These are phyloP conservation scores for Cyclostephanos invisitatus DNA, from an alignment of 108 stramenopile species.

Conservation along the genomic window DNA sequence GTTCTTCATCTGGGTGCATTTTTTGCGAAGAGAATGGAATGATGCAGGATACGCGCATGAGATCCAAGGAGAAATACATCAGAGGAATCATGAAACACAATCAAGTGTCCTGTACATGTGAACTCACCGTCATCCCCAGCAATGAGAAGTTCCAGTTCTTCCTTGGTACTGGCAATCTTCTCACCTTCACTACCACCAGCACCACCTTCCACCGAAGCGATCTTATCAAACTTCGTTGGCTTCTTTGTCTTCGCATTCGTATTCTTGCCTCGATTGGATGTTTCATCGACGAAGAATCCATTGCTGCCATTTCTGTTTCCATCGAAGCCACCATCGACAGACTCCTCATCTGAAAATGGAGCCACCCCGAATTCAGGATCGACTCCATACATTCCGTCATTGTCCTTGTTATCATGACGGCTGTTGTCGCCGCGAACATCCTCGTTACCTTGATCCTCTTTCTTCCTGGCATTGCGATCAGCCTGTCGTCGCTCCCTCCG, in stretches of 20 bases:
- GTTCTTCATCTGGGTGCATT: conserved; percentile 60
- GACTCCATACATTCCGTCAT: conserved; percentile 44
- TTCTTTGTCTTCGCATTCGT: neutral
- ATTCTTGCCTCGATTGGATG: conserved; percentile 6
- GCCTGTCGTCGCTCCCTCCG: conserved; percentile 67
- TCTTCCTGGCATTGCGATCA: conserved; percentile 44
- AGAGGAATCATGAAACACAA: neutral
- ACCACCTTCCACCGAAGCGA: conserved; percentile 8
- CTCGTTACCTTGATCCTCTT: conserved; percentile 13
- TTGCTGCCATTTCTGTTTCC: conserved; percentile 28
- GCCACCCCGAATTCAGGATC: conserved; percentile 55
- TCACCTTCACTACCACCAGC: neutral
- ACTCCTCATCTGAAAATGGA: conserved; percentile 44
- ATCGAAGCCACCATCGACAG: conserved; percentile 17
- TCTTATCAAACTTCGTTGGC: conserved; percentile 11
- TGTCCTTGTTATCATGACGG: conserved; percentile 14
- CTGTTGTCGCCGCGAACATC: conserved; percentile 5
- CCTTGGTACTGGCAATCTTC: conserved; percentile 46
- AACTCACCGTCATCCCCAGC: conserved; percentile 72
- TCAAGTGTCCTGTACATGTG: conserved; percentile 3
- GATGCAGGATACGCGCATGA: neutral
- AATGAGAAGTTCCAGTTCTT: conserved; percentile 75
- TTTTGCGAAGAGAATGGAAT: neutral
- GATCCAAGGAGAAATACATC: neutral
- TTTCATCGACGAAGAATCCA: conserved; percentile 51